Evolutionary conservation across 1,139 yeast genomes (phyloP), one percentile per base, ranked within the genome.

Genomic region (Pichia norvegensis): DNA sequence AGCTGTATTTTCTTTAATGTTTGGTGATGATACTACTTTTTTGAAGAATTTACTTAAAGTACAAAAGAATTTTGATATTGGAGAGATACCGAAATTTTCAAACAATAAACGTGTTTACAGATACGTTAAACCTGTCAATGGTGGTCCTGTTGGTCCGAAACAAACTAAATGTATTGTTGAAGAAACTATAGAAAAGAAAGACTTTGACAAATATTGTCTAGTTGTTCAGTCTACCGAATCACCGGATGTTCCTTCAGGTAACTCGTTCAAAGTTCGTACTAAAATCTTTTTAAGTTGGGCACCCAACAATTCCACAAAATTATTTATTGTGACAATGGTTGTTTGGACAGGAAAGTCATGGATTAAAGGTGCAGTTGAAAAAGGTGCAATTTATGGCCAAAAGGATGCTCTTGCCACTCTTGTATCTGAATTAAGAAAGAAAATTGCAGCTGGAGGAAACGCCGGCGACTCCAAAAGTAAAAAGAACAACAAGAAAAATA

Each of bases 241-340:
- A 0, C 98, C 97, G 0, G 97, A 92, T 66, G 97, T 94, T 13
- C 99, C 99, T 1, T 83, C 88, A 48, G 99, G 99, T 5, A 77
- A 75, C 55, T 73, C 86, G 1, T 94, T 94, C 64, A 73, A 78
- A 45, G 84, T 90, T 8, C 74, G 77, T 46, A 85, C 97, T 0
- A 74, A 78, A 47, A 67, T 78, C 14, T 78, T 73, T 51, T 60
- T 90, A 17, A 74, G 81, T 38, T 94, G 98, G 98, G 95, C 78
- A 1, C 72, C 73, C 3, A 73, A 76, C 52, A 87, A 88, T 63
- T 52, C 67, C 11, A 87, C 97, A 3, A 73, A 72, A 46, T 52
- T 90, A 41, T 68, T 70, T 42, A 79, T 81, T 17, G 71, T 80
- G 5, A 82, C 95, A 0, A 68, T 74, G 45, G 78, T 90, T 50